Evolutionary conservation across 371 early-diverging fungal genomes (phyloP), one percentile per base, ranked within the genome.

Genomic region (Actinomucor elegans): DNA sequence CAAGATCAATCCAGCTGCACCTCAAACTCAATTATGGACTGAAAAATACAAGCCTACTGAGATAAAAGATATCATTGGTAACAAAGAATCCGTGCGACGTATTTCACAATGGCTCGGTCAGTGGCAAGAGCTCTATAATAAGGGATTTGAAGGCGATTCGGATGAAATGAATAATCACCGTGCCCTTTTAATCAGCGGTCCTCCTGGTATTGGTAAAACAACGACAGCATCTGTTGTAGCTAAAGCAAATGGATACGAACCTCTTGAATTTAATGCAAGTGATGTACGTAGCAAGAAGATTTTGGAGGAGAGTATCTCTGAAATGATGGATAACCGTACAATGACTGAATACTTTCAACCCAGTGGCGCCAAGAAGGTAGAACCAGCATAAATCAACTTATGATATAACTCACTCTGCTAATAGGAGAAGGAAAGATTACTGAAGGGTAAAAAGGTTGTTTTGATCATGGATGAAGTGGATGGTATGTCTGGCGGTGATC

Each of bases 401-500:
- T n/a, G n/a, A n/a, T n/a, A n/a, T n/a, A n/a, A n/a, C n/a, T n/a
- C n/a, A n/a, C n/a, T n/a, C n/a, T n/a, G n/a, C n/a, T n/a, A n/a
- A n/a, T n/a, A n/a, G n/a, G n/a, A n/a, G n/a, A n/a, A n/a, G n/a
- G n/a, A n/a, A n/a, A 44, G 36, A 23, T 14, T 50, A 1, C 31
- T 46, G 4, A 63, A 59, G 47, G 61, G 61, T n/a, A 79, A 79
- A 44, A 80, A 75, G 42, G 75, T 80, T 23, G 80, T 96, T 0
- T 67, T 99, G 10, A 89, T 99, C 43, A 99, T 99, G 99, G 99
- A 99, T 78, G 99, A 99, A 71, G 96, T 99, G 0, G 99, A 99
- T 73, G 99, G 99, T 27, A 99, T 99, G 99, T 90, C 96, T 4
- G 90, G 87, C 32, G 98, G 98, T 36, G 99, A 99, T 73, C 88